phyloP scores from a whole-genome alignment of 768 basidiomycete genomes.

The Tephrocybe sp. region DNA sequence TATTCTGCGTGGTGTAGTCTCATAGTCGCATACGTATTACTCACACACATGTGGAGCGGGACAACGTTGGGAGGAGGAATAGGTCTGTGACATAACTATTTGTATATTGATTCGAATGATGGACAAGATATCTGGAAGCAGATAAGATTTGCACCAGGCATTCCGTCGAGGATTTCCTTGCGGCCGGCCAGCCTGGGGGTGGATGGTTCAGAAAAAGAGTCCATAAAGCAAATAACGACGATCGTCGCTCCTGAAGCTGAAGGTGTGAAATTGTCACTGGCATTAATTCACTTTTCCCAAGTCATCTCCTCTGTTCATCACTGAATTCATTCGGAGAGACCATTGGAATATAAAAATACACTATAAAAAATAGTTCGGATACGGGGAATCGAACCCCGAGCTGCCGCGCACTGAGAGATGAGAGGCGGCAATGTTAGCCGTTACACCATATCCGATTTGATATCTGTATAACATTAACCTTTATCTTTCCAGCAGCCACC shows the following conservation, averaged over 20 bases:
- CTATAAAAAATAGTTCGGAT: too few relatives aligned
- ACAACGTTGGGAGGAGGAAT: slow-evolving; percentile 96
- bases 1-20: slow-evolving; percentile 67
- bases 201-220: slow-evolving; percentile 73
- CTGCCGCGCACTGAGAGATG: slow-evolving; percentile 39
- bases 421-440: slow-evolving; percentile 65
- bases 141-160: slow-evolving; percentile 95
- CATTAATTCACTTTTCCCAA: too few relatives aligned
- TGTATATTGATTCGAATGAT: not conserved
- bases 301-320: too few relatives aligned
- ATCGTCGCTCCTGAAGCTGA: slow-evolving; percentile 1
- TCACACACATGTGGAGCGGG: slow-evolving; percentile 90
- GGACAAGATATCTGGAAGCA: slow-evolving; percentile 72
- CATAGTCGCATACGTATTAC: slow-evolving; percentile 95
- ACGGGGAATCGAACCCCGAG: slow-evolving; percentile 58
- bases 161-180: slow-evolving; percentile 93
- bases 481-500: too few relatives aligned
- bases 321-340: too few relatives aligned
- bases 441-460: slow-evolving; percentile 57
- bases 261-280: not conserved
- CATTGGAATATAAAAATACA: too few relatives aligned
- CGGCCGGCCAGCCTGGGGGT: slow-evolving; percentile 66
- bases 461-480: too few relatives aligned
- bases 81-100: slow-evolving; percentile 47
- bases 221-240: slow-evolving; percentile 37